Percentiles rank a stretch among this genome's conserved stretches.
Conservation (phyloP, 345 rosid species). For the Cardiospermum halicacabum region DNA sequence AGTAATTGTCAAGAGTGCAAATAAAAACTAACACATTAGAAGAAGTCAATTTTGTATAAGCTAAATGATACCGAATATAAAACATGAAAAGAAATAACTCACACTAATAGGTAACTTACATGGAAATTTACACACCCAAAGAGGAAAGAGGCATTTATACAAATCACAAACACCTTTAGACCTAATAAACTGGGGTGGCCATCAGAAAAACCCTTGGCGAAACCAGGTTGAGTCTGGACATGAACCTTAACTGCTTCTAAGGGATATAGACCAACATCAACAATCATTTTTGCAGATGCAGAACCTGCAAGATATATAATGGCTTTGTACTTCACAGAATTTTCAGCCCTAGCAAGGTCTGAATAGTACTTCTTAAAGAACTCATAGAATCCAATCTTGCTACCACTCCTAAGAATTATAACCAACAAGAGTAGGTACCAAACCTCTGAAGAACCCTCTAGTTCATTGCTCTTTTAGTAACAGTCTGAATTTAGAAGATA, state of each 20-base stretch:
- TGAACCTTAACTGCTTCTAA: slow-evolving; percentile 95
- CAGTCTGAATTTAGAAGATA: slow-evolving; percentile 66
- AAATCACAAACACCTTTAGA: slow-evolving; percentile 72
- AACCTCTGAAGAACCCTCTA: slow-evolving; percentile 77
- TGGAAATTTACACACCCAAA: slow-evolving; percentile 98
- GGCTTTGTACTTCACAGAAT: slow-evolving; percentile 78
- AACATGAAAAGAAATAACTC: background rate
- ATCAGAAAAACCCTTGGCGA: slow-evolving; percentile 86
- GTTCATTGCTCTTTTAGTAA: slow-evolving; percentile 81
- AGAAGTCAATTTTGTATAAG: background rate
- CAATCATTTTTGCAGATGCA: slow-evolving; percentile 86
- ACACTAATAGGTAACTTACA: slow-evolving; percentile 46
- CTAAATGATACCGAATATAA: background rate
- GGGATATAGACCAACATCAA: slow-evolving; percentile 91
- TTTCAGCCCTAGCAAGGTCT: slow-evolving; percentile 87
- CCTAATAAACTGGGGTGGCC: slow-evolving; percentile 76
- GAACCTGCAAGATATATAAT: slow-evolving; percentile 91
- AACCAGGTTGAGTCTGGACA: slow-evolving; percentile 95
- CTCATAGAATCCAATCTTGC: slow-evolving; percentile 84
- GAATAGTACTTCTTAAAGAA: slow-evolving; percentile 92
- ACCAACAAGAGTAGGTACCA: slow-evolving; percentile 90
- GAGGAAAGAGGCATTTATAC: slow-evolving; percentile 82
- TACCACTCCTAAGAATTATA: slow-evolving; percentile 96
- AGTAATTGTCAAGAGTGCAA: too few relatives aligned
- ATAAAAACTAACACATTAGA: too few relatives aligned